A percentile compares a stretch with the other conserved stretches of the same genome.
Evolutionary conservation across 768 basidiomycete species (phyloP).

Genomic region (Mrakia frigida): DNA sequence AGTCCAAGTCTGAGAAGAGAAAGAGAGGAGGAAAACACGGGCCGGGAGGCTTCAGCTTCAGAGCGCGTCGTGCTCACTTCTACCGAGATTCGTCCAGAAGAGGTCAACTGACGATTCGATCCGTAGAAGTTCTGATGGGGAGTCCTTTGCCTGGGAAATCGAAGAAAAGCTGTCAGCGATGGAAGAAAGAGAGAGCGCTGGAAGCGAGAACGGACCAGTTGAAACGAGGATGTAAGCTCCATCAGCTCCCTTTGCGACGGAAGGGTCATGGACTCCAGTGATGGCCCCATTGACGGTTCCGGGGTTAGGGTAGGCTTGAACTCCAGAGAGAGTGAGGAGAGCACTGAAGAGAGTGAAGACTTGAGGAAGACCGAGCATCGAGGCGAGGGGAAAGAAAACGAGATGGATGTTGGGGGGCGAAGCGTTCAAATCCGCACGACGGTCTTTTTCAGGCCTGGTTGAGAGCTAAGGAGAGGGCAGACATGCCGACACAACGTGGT

Average conservation of each 20-base stretch:
- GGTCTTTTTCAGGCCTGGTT: too few relatives aligned
- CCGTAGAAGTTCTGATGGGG: slow-evolving; percentile 14
- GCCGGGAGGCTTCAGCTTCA: not conserved
- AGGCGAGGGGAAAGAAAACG: not conserved
- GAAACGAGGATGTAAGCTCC: slow-evolving; percentile 6
- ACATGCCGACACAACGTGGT: not conserved
- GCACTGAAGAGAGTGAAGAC: not conserved
- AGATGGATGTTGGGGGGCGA: not conserved
- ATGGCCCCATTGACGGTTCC: not conserved
- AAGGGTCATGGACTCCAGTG: slow-evolving; percentile 15
- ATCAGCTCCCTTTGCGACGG: not conserved
- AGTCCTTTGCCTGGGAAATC: not conserved
- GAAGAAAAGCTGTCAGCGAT: not conserved
- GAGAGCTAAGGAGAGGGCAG: too few relatives aligned
- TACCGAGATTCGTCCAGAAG: not conserved
- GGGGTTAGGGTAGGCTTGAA: not conserved
- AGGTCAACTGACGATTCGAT: slow-evolving; percentile 6
- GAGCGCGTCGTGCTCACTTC: not conserved
- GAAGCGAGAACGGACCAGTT: not conserved
- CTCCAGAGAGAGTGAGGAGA: not conserved
- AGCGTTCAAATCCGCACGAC: too few relatives aligned
- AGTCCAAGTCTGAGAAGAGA: slow-evolving; percentile 6
- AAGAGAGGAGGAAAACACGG: not conserved
- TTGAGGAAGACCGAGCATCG: not conserved
- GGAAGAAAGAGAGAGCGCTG: not conserved